Evolutionary conservation across 768 basidiomycete genomes (phyloP).

Genomic region (Suillus weaverae): DNA sequence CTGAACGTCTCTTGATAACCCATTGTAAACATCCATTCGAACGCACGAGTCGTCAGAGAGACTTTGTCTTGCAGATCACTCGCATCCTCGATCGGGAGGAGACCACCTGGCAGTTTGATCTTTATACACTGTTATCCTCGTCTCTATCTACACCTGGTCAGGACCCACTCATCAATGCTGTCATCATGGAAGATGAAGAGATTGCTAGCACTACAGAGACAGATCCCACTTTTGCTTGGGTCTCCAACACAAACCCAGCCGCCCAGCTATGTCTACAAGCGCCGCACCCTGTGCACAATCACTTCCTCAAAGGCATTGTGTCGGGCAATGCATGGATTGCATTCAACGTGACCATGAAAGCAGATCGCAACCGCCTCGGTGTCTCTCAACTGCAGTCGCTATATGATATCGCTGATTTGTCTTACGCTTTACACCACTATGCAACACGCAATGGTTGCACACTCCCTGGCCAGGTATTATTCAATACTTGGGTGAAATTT

Average conservation of each 20-base stretch:
- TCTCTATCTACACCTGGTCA: not conserved
- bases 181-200: not conserved
- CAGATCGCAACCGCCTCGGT: not conserved
- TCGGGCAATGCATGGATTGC: not conserved
- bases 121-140: conserved; percentile 1
- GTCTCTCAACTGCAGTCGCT: not conserved
- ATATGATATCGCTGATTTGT: not conserved
- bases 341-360: not conserved
- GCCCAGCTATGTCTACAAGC: not conserved
- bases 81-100: conserved; percentile 12
- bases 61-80: conserved; percentile 27
- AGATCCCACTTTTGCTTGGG: not conserved
- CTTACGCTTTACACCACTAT: not conserved
- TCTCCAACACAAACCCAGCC: not conserved
- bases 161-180: not conserved
- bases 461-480: not conserved
- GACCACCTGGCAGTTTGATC: conserved; percentile 6
- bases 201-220: not conserved
- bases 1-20: conserved; percentile 29
- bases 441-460: not conserved
- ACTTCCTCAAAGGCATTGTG: not conserved
- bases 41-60: conserved; percentile 22
- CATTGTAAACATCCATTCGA: conserved; percentile 28
- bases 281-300: not conserved
- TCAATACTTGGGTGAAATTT: conserved; percentile 20